Percentiles rank a stretch among this genome's conserved stretches.
Conservation (phyloP, 805 yeast species). For the Pichia manshurica region DNA sequence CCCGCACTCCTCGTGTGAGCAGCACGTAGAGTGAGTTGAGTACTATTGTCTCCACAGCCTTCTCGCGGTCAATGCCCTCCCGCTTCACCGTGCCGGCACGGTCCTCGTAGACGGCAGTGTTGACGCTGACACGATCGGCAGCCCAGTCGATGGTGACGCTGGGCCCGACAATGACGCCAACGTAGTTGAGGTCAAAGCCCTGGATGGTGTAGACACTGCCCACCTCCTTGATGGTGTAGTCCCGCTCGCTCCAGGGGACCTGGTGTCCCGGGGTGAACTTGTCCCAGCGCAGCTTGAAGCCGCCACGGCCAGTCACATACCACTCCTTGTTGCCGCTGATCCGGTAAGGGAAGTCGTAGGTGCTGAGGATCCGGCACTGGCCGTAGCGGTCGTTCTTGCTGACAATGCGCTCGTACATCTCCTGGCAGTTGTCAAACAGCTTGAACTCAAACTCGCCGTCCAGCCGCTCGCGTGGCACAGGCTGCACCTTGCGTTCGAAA, state of each 20-base stretch:
- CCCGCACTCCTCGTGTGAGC: slow-evolving; percentile 41
- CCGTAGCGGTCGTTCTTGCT: slow-evolving; percentile 30
- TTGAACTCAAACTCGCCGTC: slow-evolving; percentile 21
- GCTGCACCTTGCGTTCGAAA: slow-evolving; percentile 30
- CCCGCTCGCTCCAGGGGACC: slow-evolving; percentile 42
- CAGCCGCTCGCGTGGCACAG: slow-evolving; percentile 27
- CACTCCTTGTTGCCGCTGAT: slow-evolving; percentile 38
- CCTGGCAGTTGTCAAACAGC: slow-evolving; percentile 38
- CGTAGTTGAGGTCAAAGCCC: slow-evolving; percentile 43
- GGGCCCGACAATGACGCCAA: slow-evolving; percentile 41
- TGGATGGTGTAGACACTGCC: slow-evolving; percentile 45
- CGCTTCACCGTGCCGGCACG: slow-evolving; percentile 34
- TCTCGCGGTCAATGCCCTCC: not conserved
- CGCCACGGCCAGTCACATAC: slow-evolving; percentile 37
- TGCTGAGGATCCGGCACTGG: slow-evolving; percentile 38
- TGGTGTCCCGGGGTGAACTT: slow-evolving; percentile 36
- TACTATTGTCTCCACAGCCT: slow-evolving; percentile 33
- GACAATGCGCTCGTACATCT: slow-evolving; percentile 35
- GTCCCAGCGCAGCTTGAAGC: slow-evolving; percentile 43
- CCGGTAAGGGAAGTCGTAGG: slow-evolving; percentile 44
- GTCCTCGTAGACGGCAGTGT: slow-evolving; percentile 38
- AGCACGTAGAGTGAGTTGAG: slow-evolving; percentile 41
- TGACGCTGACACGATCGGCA: slow-evolving; percentile 31
- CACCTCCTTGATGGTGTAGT: slow-evolving; percentile 41
- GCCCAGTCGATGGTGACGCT: slow-evolving; percentile 35